Percentiles rank a stretch among this genome's conserved stretches.
phyloP scores from a whole-genome alignment of 164 flowering plant genomes.

The Magnolia changhungtana region DNA sequence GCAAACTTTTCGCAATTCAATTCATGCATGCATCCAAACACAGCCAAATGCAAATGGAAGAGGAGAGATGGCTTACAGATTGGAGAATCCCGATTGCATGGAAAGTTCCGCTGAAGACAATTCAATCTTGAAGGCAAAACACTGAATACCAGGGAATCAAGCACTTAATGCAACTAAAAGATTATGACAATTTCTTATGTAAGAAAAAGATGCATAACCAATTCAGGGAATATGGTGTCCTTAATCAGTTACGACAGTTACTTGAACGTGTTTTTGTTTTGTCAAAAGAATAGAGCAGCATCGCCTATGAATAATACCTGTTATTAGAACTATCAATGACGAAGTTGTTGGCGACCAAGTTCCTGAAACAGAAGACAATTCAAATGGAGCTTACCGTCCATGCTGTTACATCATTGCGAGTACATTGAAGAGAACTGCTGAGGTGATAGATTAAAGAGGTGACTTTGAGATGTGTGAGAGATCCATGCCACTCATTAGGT shows the following conservation, averaged over 20 bases:
- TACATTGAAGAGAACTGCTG: too few relatives aligned
- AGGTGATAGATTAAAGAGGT: too few relatives aligned
- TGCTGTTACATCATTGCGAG: too few relatives aligned
- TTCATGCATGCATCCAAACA: not conserved
- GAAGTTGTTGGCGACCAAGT: conserved; percentile 75
- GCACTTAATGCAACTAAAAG: too few relatives aligned
- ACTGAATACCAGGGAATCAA: conserved; percentile 27
- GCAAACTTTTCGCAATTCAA: not conserved
- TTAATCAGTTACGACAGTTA: too few relatives aligned
- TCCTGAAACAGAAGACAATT: conserved; percentile 32
- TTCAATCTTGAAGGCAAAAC: conserved; percentile 46
- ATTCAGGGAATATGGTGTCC: not conserved
- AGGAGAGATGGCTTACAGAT: conserved; percentile 40
- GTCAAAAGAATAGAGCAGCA: not conserved
- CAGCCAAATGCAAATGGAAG: too few relatives aligned
- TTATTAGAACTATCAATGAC: conserved; percentile 15
- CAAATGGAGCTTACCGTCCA: too few relatives aligned
- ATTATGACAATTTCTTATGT: too few relatives aligned
- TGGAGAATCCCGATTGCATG: conserved; percentile 57
- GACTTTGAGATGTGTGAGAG: too few relatives aligned
- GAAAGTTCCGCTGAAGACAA: conserved; percentile 69
- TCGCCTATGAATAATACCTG: not conserved
- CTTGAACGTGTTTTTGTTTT: not conserved
- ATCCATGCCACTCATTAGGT: too few relatives aligned
- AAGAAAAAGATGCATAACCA: too few relatives aligned